These are phyloP conservation scores for Tieghemiomyces parasiticus DNA, from an alignment of 192 early-diverging fungal genomes.

Conservation along the genomic window DNA sequence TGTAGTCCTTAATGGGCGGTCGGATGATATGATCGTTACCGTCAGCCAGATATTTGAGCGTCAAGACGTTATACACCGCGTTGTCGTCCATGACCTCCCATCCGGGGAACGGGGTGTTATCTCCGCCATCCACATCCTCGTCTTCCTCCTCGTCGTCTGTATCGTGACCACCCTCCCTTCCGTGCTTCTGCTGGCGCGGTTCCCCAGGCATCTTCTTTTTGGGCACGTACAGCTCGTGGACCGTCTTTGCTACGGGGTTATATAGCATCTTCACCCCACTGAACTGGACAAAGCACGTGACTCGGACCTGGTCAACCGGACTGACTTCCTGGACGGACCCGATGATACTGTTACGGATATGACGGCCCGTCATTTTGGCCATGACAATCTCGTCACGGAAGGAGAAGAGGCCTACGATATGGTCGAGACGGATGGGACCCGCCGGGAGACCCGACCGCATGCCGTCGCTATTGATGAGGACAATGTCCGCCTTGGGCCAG, in stretches of 20 bases:
- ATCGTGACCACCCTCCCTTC: neutral
- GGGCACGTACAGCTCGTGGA: neutral
- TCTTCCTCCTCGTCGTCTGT: neutral
- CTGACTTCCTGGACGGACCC: constrained; percentile 18
- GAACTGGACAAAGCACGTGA: constrained; percentile 41
- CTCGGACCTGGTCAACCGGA: constrained; percentile 16
- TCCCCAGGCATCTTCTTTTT: neutral
- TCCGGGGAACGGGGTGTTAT: constrained; percentile 13
- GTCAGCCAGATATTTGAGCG: constrained; percentile 36
- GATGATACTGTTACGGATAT: constrained; percentile 33
- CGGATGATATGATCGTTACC: constrained; percentile 44
- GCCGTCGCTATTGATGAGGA: constrained; percentile 44
- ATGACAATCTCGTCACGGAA: constrained; percentile 43
- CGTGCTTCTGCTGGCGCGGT: neutral
- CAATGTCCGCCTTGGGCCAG: too few relatives aligned
- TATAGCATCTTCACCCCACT: constrained; percentile 33
- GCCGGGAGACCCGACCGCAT: constrained; percentile 33
- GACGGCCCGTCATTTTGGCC: constrained; percentile 29
- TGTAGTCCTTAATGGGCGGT: constrained; percentile 10
- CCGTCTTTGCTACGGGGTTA: constrained; percentile 4
- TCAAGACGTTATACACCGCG: constrained; percentile 29
- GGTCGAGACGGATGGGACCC: constrained; percentile 37
- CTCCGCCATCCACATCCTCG: too few relatives aligned
- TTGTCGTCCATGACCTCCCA: constrained; percentile 24
- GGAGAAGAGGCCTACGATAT: constrained; percentile 39